Evolutionary conservation across 768 basidiomycete species (phyloP).

Genomic region (Amanita inopinata): DNA sequence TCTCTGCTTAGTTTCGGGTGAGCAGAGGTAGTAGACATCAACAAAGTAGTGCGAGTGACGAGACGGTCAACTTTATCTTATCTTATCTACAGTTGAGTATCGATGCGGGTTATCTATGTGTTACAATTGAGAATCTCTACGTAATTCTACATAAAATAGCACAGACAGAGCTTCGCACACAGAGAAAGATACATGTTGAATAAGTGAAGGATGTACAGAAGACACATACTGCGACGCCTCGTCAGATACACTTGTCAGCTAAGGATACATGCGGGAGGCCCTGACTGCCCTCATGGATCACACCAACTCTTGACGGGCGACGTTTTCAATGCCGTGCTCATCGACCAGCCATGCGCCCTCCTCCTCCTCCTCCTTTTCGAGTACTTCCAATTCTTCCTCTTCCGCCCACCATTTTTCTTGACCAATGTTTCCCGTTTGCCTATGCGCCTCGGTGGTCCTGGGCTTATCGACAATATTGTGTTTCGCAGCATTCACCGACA

Average conservation of each 20-base stretch:
- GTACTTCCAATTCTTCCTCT: conserved; percentile 11
- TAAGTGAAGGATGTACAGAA: too few relatives aligned
- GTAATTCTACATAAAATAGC: background rate
- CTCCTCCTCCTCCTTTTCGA: conserved; percentile 21
- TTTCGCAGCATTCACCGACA: conserved; percentile 10
- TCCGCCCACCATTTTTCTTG: conserved; percentile 7
- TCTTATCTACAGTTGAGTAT: too few relatives aligned
- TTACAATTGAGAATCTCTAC: background rate
- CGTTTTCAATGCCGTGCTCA: conserved; percentile 18
- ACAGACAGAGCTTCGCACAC: background rate
- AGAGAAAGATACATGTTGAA: too few relatives aligned
- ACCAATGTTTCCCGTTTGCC: background rate
- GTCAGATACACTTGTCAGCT: too few relatives aligned
- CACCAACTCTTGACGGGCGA: conserved; percentile 20
- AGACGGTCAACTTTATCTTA: too few relatives aligned
- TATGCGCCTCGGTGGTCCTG: conserved; percentile 2
- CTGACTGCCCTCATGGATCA: too few relatives aligned
- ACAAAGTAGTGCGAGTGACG: background rate
- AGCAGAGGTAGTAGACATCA: background rate
- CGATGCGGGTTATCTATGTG: too few relatives aligned
- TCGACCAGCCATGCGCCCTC: conserved; percentile 22
- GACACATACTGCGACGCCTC: too few relatives aligned
- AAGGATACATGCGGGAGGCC: too few relatives aligned
- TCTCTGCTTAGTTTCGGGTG: background rate
- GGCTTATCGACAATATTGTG: conserved; percentile 10